phyloP scores from a whole-genome alignment of 805 yeast genomes.

The Wickerhamomyces rabaulensis region DNA sequence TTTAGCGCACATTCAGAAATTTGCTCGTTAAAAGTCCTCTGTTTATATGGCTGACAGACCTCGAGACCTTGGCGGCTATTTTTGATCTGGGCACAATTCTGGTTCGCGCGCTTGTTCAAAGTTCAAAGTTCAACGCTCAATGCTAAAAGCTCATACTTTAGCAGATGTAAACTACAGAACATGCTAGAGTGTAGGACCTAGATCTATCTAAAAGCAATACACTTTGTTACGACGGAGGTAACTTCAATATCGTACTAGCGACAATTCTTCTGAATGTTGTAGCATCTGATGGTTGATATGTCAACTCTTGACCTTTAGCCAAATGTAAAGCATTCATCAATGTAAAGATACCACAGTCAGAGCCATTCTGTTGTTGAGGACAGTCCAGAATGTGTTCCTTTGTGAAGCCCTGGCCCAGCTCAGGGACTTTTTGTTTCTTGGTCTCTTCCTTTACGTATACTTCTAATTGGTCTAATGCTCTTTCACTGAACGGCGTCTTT shows the following conservation, averaged over 20 bases:
- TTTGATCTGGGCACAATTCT: too few species aligned
- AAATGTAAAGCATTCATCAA: conserved; percentile 70
- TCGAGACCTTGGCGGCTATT: too few species aligned
- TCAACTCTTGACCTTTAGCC: conserved; percentile 43
- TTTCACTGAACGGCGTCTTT: conserved; percentile 31
- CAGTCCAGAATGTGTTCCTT: conserved; percentile 34
- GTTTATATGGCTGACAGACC: too few species aligned
- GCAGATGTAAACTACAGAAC: too few species aligned
- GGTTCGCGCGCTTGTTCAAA: too few species aligned
- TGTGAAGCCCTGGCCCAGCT: conserved; percentile 28
- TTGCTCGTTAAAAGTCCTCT: too few species aligned
- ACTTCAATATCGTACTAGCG: conserved; percentile 20
- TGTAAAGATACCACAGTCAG: conserved; percentile 92
- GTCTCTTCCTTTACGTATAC: conserved; percentile 69
- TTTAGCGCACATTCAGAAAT: too few species aligned
- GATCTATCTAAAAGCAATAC: too few species aligned
- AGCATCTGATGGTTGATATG: conserved; percentile 68
- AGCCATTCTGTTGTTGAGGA: conserved; percentile 88
- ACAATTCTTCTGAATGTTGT: conserved; percentile 48
- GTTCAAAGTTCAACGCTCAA: too few species aligned
- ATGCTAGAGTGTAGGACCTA: too few species aligned
- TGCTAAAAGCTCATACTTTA: too few species aligned
- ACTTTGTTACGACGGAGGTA: not conserved
- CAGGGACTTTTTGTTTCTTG: conserved; percentile 35
- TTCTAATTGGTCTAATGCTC: conserved; percentile 41